Percentiles rank a stretch among this genome's conserved stretches.
These are phyloP conservation scores for Trichoderma brevicompactum DNA, from an alignment of 2,329 filamentous ascomycete genomes.

Conservation along the genomic window DNA sequence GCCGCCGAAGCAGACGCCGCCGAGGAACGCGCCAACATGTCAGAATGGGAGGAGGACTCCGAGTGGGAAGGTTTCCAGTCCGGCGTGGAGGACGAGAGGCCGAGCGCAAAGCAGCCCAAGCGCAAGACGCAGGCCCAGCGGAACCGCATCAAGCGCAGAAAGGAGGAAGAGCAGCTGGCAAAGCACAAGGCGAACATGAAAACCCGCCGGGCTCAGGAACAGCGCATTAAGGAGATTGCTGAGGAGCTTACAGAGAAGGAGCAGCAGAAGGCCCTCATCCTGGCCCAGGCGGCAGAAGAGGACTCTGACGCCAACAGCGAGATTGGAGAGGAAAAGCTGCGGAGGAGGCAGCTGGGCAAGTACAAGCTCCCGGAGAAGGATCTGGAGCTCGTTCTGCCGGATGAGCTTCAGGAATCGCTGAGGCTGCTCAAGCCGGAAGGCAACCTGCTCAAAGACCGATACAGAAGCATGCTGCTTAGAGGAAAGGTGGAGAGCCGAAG, in stretches of 20 bases:
- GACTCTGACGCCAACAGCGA: slow-evolving; percentile 57
- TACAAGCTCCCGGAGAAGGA: slow-evolving; percentile 75
- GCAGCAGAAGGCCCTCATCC: slow-evolving; percentile 49
- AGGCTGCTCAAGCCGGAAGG: slow-evolving; percentile 88
- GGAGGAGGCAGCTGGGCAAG: slow-evolving; percentile 75
- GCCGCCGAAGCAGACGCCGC: slow-evolving; percentile 76
- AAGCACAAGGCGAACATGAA: slow-evolving; percentile 78
- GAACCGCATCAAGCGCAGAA: slow-evolving; percentile 86
- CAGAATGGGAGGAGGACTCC: slow-evolving; percentile 82
- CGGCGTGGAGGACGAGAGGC: slow-evolving; percentile 70
- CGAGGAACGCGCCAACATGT: slow-evolving; percentile 66
- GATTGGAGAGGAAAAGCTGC: slow-evolving; percentile 65
- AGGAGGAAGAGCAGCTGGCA: slow-evolving; percentile 78
- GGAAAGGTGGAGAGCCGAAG: slow-evolving; percentile 87
- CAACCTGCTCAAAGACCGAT: slow-evolving; percentile 91
- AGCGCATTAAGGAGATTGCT: slow-evolving; percentile 72
- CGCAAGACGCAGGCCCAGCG: slow-evolving; percentile 85
- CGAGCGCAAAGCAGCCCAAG: slow-evolving; percentile 69
- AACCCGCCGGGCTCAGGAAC: slow-evolving; percentile 71
- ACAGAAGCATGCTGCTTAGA: slow-evolving; percentile 83
- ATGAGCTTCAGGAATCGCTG: slow-evolving; percentile 83
- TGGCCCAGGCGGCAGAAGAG: slow-evolving; percentile 41
- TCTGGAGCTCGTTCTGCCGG: slow-evolving; percentile 77
- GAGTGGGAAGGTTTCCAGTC: slow-evolving; percentile 92
- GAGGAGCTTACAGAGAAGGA: slow-evolving; percentile 65